Evolutionary conservation across 768 basidiomycete species (phyloP), one percentile per base, ranked within the genome.

Genomic region (Termitomyces sp.): DNA sequence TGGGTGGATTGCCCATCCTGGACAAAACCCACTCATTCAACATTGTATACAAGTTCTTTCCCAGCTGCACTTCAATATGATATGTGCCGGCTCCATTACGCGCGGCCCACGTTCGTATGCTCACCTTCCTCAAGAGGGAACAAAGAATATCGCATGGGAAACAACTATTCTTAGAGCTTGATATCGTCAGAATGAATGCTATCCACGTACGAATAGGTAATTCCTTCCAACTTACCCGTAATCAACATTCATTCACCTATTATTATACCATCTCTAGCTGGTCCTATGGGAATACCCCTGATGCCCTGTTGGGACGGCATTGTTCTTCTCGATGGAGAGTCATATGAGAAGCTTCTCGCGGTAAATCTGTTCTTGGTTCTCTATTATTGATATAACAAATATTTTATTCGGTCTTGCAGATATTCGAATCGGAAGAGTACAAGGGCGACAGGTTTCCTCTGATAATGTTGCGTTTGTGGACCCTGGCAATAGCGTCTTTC

Each of bases 191-290:
- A 62, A 67, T 54, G 43, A 72, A 74, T 42, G 56, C 69, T 35
- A 63, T 71, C n/a, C 27, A 72, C 71, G 42, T 73, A 72, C 56
- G 71, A 75, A 51, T 70, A 73, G 68, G 73, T 72, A 27, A 41
- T n/a, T 29, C 10, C 16, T 2, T 23, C 31, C 27, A n/a, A n/a
- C 9, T 27, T 43, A 19, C 11, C 1, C 7, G 17, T 29, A 29
- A 29, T 4, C 29, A n/a, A 29, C 29, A 23, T 12, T 50, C 6
- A 37, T 3, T 12, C 21, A 5, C 21, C 11, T 19, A 29, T n/a
- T n/a, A n/a, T n/a, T n/a, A n/a, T n/a, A n/a, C n/a, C n/a, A n/a
- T n/a, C n/a, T n/a, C n/a, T n/a, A 17, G 21, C 34, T 11, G 31
- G 19, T 1, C 23, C 27, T 14, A 41, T 57, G 47, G 25, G 38